These are phyloP conservation scores for Zymoseptoria pseudotritici DNA, from an alignment of 2,329 filamentous ascomycete genomes.

Conservation along the genomic window DNA sequence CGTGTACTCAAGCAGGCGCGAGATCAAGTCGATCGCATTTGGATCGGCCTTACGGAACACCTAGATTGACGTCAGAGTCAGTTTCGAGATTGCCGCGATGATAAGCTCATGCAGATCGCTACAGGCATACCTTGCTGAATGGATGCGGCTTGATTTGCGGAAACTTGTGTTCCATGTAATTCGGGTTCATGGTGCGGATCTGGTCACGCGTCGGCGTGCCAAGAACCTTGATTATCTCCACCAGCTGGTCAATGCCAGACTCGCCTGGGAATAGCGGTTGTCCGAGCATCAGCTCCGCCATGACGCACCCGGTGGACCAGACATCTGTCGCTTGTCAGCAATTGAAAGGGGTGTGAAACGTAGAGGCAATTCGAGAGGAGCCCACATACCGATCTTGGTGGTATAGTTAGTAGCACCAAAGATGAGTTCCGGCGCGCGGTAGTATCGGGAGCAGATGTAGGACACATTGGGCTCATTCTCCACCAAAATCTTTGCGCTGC, in stretches of 20 bases:
- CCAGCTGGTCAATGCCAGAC: conserved; percentile 95
- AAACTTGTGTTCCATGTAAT: conserved; percentile 99
- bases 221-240: conserved; percentile 98
- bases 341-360: background rate
- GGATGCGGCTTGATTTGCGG: conserved; percentile 99
- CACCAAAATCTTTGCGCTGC: conserved; percentile 95
- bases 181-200: conserved; percentile 99
- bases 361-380: background rate
- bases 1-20: conserved; percentile 88
- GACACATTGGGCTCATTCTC: conserved; percentile 99
- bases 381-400: conserved; percentile 87
- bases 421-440: conserved; percentile 94
- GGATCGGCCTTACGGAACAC: conserved; percentile 94
- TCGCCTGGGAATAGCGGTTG: conserved; percentile 97
- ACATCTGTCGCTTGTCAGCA: conserved; percentile 60
- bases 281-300: conserved; percentile 98
- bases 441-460: conserved; percentile 99
- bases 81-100: background rate
- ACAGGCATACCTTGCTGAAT: conserved; percentile 69
- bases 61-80: conserved; percentile 32
- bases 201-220: conserved; percentile 95
- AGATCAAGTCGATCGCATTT: conserved; percentile 91
- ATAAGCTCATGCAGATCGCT: background rate
- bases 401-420: conserved; percentile 99
- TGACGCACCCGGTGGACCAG: conserved; percentile 98